Evolutionary conservation across 768 basidiomycete genomes (phyloP).

Genomic region (Tylopilus sp.): DNA sequence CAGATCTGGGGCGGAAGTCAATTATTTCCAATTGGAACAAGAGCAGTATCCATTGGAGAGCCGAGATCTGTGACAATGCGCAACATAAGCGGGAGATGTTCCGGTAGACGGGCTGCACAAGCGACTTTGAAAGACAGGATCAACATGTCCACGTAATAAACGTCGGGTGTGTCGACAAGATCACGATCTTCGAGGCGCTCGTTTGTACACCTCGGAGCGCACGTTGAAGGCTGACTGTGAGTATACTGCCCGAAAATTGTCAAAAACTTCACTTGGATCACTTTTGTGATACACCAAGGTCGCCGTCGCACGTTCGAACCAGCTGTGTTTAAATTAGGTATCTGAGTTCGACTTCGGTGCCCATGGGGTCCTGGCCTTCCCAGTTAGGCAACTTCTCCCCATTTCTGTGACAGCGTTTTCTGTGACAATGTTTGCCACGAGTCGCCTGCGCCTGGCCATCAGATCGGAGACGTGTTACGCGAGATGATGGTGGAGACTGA

Average conservation of each 20-base stretch:
- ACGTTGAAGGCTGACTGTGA: neutral
- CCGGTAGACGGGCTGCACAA: neutral
- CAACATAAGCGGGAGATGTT: conserved; percentile 5
- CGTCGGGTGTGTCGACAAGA: neutral
- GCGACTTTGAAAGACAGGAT: conserved; percentile 1
- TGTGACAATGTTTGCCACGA: neutral
- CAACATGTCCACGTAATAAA: conserved; percentile 15
- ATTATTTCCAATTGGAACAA: conserved; percentile 2
- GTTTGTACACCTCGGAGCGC: neutral
- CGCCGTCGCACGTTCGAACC: neutral
- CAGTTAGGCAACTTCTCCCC: conserved; percentile 4
- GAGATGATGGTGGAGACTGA: conserved; percentile 4
- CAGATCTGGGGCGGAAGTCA: conserved; percentile 5
- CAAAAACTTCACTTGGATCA: neutral
- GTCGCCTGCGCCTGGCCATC: too few species aligned
- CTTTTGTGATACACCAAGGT: neutral
- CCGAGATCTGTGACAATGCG: neutral
- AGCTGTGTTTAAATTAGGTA: neutral
- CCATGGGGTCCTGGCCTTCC: neutral
- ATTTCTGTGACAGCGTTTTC: neutral
- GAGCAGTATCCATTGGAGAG: neutral
- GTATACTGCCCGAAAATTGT: neutral
- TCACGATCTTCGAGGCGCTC: conserved; percentile 1
- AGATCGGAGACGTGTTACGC: conserved; percentile 4
- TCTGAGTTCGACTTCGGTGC: neutral